Base-by-base conservation (phyloP, 2,329 filamentous ascomycete genomes). In the Fusarium burgessii region DNA sequence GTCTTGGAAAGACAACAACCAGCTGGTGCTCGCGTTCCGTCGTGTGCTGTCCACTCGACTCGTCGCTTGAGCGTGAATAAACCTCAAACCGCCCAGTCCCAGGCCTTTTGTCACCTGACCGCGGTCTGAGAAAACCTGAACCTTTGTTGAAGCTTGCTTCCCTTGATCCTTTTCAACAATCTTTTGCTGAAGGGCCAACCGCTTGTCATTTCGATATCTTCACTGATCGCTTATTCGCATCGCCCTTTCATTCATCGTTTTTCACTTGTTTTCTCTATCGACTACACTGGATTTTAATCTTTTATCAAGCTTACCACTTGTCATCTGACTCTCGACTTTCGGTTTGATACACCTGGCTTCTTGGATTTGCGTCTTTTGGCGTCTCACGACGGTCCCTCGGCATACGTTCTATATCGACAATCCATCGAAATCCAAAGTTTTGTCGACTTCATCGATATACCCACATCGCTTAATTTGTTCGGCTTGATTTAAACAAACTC, bases 311-410 rank as follows among this genome's bases (percentile, higher is more conserved):
- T 61, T 35, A 51, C 46, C 51, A 46, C 66, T 74, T 49, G 71
- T 65, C 67, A 62, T 62, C 42, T 58, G 64, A 70, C 70, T 62
- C 63, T 62, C 52, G 35, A 61, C 58, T 62, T 66, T 69, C 58
- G 55, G 59, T 63, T 61, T 57, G 71, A 64, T 62, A 70, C 47
- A 58, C 33, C 52, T 54, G 51, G 56, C 69, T 76, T 76, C 67
- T 76, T 76, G 74, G 74, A 76, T 76, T 65, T 72, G 62, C 66
- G 58, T 58, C 47, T 74, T 70, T 73, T 71, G 67, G 66, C 43
- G 56, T 64, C 33, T 43, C 38, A 27, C 58, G 29, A 67, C 65
- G 51, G 70, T 62, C 47, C 61, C 54, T 69, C 62, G 60, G 46
- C 60, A 71, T 66, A 62, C 51, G 59, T 70, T 75, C 54, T 63